Percentiles rank a stretch among this genome's conserved stretches.
Evolutionary conservation across 1,284 basidiomycete species (phyloP).

Genomic region (Malassezia slooffiae): DNA sequence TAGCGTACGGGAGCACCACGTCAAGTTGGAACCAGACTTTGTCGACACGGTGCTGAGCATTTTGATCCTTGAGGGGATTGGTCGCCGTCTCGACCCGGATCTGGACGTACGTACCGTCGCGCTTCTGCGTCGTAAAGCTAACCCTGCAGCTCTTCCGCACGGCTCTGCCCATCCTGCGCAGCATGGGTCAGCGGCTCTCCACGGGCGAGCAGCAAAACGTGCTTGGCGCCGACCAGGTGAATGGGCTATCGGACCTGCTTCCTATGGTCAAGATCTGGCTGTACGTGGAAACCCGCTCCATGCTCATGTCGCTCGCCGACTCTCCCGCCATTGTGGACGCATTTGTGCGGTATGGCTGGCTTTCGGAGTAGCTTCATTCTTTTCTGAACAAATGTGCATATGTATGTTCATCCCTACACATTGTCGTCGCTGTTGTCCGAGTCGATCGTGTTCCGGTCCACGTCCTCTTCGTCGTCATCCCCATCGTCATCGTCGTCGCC

Average conservation of each 20-base stretch:
- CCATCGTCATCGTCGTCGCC: conserved; percentile 14
- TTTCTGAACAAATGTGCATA: no score
- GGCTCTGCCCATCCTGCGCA: conserved; percentile 39
- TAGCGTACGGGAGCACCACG: conserved; percentile 83
- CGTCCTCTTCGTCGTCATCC: conserved; percentile 22
- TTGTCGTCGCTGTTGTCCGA: no score
- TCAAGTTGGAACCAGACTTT: conserved; percentile 98
- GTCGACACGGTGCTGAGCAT: conserved; percentile 95
- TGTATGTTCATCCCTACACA: no score
- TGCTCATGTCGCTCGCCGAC: conserved; percentile 23
- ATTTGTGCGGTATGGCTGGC: conserved; percentile 40
- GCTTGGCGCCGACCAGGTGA: conserved; percentile 9
- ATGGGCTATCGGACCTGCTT: conserved; percentile 8
- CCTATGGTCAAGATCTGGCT: conserved; percentile 41
- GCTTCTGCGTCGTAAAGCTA: background rate
- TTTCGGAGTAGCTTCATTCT: conserved; percentile 18
- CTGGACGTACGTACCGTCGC: conserved; percentile 72
- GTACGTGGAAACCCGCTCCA: conserved; percentile 30
- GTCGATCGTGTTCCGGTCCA: no score
- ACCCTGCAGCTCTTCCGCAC: conserved; percentile 28
- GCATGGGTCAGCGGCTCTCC: conserved; percentile 25
- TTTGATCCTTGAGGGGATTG: conserved; percentile 86
- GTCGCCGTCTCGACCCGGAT: conserved; percentile 77
- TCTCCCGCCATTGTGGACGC: conserved; percentile 29
- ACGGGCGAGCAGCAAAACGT: conserved; percentile 10